These are phyloP conservation scores for Phylloporus rhodoxanthus DNA, from an alignment of 768 basidiomycete genomes.

Conservation along the genomic window DNA sequence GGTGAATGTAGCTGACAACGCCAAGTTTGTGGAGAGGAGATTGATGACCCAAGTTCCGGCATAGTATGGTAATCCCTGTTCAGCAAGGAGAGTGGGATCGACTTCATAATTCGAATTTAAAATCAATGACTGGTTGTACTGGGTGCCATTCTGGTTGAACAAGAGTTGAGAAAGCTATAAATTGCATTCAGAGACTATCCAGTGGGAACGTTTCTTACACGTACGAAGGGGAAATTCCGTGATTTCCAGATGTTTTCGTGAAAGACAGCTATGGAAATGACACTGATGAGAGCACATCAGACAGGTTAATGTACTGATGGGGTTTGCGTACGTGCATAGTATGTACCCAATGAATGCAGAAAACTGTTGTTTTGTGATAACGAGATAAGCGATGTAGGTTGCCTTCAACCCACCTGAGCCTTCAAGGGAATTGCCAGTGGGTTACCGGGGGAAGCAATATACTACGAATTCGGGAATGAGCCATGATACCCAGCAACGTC, in stretches of 20 bases:
- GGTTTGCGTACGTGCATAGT: constrained; percentile 45
- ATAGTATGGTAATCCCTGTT: constrained; percentile 33
- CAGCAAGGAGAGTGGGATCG: constrained; percentile 43
- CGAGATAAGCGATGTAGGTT: neutral
- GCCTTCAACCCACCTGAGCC: constrained; percentile 33
- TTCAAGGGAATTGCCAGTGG: constrained; percentile 50
- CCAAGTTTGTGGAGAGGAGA: constrained; percentile 15
- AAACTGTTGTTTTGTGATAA: constrained; percentile 20
- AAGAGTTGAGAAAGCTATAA: constrained; percentile 39
- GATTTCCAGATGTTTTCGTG: constrained; percentile 51
- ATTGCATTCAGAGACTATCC: constrained; percentile 7
- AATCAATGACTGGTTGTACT: constrained; percentile 48
- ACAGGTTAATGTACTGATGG: neutral
- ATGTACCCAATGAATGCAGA: constrained; percentile 46
- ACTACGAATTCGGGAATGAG: constrained; percentile 8
- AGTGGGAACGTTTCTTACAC: constrained; percentile 12
- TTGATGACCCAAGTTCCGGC: constrained; percentile 22
- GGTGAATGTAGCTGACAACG: constrained; percentile 42
- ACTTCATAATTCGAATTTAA: constrained; percentile 48
- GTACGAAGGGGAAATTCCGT: constrained; percentile 53
- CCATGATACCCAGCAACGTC: neutral
- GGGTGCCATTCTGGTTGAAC: constrained; percentile 47
- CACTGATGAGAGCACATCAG: constrained; percentile 15
- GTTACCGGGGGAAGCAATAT: constrained; percentile 27
- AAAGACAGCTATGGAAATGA: constrained; percentile 34